phyloP scores from a whole-genome alignment of 768 basidiomycete species.

The Tremella mesenterica region DNA sequence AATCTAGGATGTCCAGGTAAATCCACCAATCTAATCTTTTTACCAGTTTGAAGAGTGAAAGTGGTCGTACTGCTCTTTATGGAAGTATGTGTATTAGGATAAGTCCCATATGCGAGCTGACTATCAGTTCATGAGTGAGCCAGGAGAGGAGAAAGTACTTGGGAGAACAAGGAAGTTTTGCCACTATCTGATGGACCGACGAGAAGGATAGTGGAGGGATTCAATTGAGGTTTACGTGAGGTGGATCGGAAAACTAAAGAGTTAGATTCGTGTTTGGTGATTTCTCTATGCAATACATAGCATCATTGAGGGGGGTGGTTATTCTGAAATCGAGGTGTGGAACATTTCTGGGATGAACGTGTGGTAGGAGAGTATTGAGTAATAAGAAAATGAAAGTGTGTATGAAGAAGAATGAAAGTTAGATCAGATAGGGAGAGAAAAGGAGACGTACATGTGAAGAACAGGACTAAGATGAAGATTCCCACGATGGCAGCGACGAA shows the following conservation, averaged over 20 bases:
- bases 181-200: constrained; percentile 36
- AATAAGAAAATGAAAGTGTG: too few relatives aligned
- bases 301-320: too few relatives aligned
- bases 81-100: constrained; percentile 36
- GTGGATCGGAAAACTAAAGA: constrained; percentile 14
- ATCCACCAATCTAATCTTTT: constrained; percentile 28
- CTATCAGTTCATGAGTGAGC: neutral
- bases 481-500: constrained; percentile 29
- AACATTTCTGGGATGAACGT: too few relatives aligned
- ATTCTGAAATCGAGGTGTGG: too few relatives aligned
- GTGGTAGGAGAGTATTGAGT: neutral
- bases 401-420: constrained; percentile 13
- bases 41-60: constrained; percentile 13
- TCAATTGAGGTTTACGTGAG: too few relatives aligned
- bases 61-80: constrained; percentile 25
- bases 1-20: constrained; percentile 42
- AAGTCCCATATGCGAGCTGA: constrained; percentile 24
- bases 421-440: neutral
- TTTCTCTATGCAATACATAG: too few relatives aligned
- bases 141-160: constrained; percentile 12
- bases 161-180: constrained; percentile 40
- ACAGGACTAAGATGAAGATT: constrained; percentile 14
- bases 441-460: constrained; percentile 15
- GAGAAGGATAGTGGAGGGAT: constrained; percentile 29
- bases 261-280: constrained; percentile 4